Evolutionary conservation across 129 eudicot species (phyloP).

Genomic region (Helianthus tuberosus): DNA sequence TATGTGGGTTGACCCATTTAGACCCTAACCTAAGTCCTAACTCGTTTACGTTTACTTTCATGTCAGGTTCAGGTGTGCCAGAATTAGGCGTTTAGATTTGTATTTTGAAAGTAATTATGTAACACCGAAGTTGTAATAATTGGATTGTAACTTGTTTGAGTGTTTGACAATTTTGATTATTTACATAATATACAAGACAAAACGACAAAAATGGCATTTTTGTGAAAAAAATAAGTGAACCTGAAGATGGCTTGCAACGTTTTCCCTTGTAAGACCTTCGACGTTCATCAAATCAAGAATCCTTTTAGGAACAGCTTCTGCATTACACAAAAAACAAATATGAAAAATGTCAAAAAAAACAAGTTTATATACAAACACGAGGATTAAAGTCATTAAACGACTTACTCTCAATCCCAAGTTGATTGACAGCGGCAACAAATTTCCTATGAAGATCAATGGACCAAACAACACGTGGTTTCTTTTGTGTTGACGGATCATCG

Average conservation of each 20-base stretch:
- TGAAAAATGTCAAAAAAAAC: not conserved
- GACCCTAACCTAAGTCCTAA: not conserved
- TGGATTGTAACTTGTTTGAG: not conserved
- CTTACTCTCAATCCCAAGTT: constrained; percentile 91
- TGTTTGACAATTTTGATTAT: not conserved
- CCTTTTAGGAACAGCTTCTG: constrained; percentile 98
- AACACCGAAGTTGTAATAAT: not conserved
- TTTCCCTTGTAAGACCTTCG: constrained; percentile 93
- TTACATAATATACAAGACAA: not conserved
- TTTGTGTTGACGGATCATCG: constrained; percentile 78
- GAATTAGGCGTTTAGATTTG: too few relatives aligned
- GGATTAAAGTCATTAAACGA: not conserved
- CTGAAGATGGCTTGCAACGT: constrained; percentile 99
- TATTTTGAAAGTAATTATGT: not conserved
- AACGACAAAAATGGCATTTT: not conserved
- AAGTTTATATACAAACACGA: constrained; percentile 8
- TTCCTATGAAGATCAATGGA: constrained; percentile 93
- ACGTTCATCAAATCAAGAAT: constrained; percentile 97
- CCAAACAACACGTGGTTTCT: constrained; percentile 98
- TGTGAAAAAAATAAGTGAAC: constrained; percentile 26
- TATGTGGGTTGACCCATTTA: not conserved
- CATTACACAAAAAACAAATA: constrained; percentile 16
- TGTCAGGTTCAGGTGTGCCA: too few relatives aligned
- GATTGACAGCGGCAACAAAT: constrained; percentile 93
- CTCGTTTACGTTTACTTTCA: too few relatives aligned